Conservation (phyloP, 1,284 basidiomycete genomes). For the Malassezia japonica region DNA sequence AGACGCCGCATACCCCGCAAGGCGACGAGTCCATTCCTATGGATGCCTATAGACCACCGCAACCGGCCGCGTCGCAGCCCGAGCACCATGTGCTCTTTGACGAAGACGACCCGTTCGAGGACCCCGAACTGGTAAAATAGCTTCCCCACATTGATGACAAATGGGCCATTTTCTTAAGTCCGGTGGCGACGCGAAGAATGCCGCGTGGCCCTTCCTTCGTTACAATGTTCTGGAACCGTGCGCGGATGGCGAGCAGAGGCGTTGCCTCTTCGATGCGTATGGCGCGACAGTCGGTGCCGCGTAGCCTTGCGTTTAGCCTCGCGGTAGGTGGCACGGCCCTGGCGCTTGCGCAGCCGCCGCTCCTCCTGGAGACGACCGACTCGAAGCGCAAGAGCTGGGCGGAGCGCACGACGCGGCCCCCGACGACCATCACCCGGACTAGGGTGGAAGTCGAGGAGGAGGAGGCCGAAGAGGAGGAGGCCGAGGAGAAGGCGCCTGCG, state of each 20-base stretch:
- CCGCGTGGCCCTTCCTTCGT: background rate
- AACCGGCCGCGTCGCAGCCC: background rate
- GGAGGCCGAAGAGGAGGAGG: constrained; percentile 12
- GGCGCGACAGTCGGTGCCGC: background rate
- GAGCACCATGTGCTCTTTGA: constrained; percentile 13
- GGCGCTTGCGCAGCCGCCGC: background rate
- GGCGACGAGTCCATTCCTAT: background rate
- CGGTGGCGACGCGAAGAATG: background rate
- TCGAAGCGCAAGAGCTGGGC: background rate
- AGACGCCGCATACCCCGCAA: background rate
- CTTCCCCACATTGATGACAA: no score
- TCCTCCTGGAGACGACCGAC: constrained; percentile 1
- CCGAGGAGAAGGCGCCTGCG: constrained; percentile 8
- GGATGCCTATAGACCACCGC: background rate
- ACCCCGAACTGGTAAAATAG: constrained; percentile 1
- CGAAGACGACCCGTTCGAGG: constrained; percentile 13
- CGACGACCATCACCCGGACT: background rate
- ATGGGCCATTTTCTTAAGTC: background rate
- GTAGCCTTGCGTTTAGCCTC: background rate
- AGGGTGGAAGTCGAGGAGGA: constrained; percentile 4
- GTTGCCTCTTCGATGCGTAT: background rate
- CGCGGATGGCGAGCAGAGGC: background rate
- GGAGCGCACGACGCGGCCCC: constrained; percentile 5
- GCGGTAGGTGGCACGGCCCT: background rate
- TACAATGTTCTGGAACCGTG: background rate